Percentiles rank a stretch among this genome's conserved stretches.
Evolutionary conservation across 306 rosid species (phyloP).

Genomic region (Myrica gale): DNA sequence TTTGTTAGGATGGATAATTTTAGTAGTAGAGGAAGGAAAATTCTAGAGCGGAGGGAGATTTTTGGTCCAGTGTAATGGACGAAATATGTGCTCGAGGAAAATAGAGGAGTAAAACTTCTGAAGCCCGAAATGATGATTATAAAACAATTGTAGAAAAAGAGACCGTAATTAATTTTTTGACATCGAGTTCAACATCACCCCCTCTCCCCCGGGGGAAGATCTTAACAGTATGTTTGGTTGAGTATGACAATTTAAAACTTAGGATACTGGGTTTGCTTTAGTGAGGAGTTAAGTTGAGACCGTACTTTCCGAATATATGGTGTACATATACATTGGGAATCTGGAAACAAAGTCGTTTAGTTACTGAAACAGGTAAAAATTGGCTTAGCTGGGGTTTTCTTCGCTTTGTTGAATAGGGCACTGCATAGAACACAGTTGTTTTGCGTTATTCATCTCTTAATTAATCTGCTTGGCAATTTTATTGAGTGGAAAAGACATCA

Average conservation of each 20-base stretch:
- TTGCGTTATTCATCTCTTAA: not conserved
- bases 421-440: not conserved
- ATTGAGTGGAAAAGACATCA: not conserved
- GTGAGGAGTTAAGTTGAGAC: not conserved
- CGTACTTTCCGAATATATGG: not conserved
- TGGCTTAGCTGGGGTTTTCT: not conserved
- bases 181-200: too few relatives aligned
- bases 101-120: too few relatives aligned
- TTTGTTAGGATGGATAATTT: not conserved
- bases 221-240: too few relatives aligned
- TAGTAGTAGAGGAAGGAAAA: not conserved
- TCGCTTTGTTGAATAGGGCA: not conserved
- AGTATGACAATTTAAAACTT: not conserved
- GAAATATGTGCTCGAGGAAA: too few relatives aligned
- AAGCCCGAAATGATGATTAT: too few relatives aligned
- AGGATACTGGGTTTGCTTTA: not conserved
- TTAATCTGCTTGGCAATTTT: not conserved
- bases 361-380: not conserved
- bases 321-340: not conserved
- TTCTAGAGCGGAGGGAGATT: not conserved
- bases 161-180: too few relatives aligned
- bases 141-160: too few relatives aligned
- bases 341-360: not conserved
- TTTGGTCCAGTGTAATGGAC: not conserved
- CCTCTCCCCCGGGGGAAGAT: too few relatives aligned